Conservation (phyloP, 1,284 basidiomycete species). For the Rhodotorula sp. region DNA sequence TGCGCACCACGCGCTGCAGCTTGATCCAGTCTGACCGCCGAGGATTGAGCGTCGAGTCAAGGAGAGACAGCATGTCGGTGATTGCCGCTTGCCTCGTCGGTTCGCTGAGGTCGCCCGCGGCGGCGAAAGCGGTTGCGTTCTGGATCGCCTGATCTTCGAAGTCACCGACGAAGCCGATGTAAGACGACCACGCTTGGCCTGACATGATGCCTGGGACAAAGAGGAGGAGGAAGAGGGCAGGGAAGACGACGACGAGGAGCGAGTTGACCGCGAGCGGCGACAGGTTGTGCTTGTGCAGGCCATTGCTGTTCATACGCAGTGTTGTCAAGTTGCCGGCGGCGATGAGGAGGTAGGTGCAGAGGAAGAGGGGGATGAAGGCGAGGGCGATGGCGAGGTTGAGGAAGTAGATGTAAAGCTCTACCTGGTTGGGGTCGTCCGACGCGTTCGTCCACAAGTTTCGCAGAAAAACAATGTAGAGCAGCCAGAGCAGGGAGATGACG, state of each 20-base stretch:
- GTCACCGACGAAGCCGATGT: background rate
- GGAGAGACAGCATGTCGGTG: background rate
- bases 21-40: background rate
- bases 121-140: background rate
- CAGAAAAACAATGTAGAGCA: background rate
- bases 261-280: background rate
- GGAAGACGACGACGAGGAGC: background rate
- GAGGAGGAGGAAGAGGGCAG: background rate
- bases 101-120: background rate
- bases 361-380: background rate
- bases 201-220: background rate
- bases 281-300: background rate
- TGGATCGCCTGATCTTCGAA: background rate
- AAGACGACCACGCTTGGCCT: background rate
- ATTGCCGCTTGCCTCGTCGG: background rate
- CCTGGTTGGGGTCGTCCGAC: too few species aligned
- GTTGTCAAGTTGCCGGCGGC: background rate
- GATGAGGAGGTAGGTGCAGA: constrained; percentile 1
- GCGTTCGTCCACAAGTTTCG: background rate
- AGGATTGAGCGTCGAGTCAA: background rate
- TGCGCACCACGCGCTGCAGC: background rate
- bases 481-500: background rate
- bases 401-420: background rate
- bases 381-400: background rate
- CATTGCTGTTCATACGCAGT: too few species aligned